Percentiles rank a stretch among this genome's conserved stretches.
phyloP scores from a whole-genome alignment of 2,329 filamentous ascomycete genomes.

The Didymella sp. region DNA sequence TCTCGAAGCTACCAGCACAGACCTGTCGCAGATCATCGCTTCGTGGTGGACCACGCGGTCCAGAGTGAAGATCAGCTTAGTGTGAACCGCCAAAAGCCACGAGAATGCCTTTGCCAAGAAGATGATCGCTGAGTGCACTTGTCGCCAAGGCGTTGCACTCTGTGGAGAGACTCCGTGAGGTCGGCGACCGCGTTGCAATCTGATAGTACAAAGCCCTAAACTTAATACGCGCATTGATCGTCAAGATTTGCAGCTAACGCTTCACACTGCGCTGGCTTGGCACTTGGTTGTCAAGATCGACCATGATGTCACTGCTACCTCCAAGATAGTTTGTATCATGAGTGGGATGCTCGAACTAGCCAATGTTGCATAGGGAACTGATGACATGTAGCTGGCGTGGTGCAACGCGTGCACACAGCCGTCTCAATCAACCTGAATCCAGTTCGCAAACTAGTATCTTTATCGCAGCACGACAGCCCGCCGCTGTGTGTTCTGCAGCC shows the following conservation, averaged over 20 bases:
- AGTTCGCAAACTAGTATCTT: not conserved
- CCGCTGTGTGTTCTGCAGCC: not conserved
- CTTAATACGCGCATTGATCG: not conserved
- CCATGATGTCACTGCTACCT: not conserved
- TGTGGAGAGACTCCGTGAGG: not conserved
- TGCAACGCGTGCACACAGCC: not conserved
- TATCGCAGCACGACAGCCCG: not conserved
- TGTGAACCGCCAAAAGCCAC: not conserved
- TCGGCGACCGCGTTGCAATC: not conserved
- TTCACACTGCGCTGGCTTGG: not conserved
- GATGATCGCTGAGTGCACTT: not conserved
- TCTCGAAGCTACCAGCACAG: not conserved
- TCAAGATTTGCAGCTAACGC: slow-evolving; percentile 4
- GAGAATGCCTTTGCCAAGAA: not conserved
- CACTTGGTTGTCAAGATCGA: not conserved
- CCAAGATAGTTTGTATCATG: not conserved
- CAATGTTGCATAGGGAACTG: not conserved
- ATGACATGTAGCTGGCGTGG: not conserved
- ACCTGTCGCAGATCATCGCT: not conserved
- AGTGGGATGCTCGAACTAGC: too few species aligned
- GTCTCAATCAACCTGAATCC: not conserved
- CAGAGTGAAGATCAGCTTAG: not conserved
- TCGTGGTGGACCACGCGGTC: not conserved
- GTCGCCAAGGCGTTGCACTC: not conserved
- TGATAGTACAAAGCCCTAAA: not conserved